Evolutionary conservation across 768 basidiomycete genomes (phyloP).

Genomic region (Tulasnella calospora): DNA sequence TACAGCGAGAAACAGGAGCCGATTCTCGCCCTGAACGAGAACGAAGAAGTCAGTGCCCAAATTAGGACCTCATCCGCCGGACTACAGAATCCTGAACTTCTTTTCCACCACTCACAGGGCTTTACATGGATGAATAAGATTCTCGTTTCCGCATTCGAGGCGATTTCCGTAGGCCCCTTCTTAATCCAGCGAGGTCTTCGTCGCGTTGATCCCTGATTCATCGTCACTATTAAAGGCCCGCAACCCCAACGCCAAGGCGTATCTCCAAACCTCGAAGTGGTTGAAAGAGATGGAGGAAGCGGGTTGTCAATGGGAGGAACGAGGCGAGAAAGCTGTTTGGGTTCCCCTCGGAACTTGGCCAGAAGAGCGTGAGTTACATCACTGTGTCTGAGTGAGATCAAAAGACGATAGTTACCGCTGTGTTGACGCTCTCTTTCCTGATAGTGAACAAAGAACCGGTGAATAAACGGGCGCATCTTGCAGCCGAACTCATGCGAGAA

Average conservation of each 20-base stretch:
- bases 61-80: neutral
- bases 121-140: slow-evolving; percentile 19
- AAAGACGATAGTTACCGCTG: too few species aligned
- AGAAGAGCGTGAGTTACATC: neutral
- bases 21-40: slow-evolving; percentile 13
- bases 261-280: neutral
- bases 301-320: neutral
- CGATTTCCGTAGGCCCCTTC: neutral
- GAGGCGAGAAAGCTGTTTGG: neutral
- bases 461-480: neutral
- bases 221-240: neutral
- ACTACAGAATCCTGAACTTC: neutral
- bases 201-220: too few species aligned
- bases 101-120: neutral
- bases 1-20: slow-evolving; percentile 17
- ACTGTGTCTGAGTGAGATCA: neutral
- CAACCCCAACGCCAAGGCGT: slow-evolving; percentile 2
- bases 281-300: neutral
- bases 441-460: slow-evolving; percentile 7
- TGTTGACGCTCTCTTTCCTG: neutral
- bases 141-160: neutral
- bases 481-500: slow-evolving; percentile 8
- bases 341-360: slow-evolving; percentile 7
- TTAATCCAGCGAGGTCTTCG: too few species aligned
- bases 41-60: neutral